A percentile compares a stretch with the other conserved stretches of the same genome.
These are phyloP conservation scores for Saksenaea oblongispora DNA, from an alignment of 371 early-diverging fungal species.

Conservation along the genomic window DNA sequence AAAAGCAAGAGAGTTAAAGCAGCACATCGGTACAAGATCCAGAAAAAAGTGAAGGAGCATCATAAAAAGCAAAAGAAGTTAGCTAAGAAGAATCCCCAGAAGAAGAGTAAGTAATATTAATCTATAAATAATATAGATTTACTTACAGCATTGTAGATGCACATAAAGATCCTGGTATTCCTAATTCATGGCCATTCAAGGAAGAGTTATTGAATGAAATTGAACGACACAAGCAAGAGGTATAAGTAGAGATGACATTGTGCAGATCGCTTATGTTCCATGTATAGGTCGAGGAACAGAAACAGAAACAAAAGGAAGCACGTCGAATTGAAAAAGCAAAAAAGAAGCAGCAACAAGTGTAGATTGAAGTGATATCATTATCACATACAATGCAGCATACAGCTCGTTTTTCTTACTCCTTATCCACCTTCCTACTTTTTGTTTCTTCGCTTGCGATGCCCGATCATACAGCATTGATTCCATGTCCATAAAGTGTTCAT, in stretches of 20 bases:
- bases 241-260: constrained; percentile 11
- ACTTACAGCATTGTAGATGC: constrained; percentile 19
- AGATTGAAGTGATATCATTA: neutral
- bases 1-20: constrained; percentile 73
- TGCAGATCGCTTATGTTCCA: neutral
- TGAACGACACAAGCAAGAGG: constrained; percentile 46
- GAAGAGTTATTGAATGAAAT: constrained; percentile 54
- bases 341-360: constrained; percentile 5
- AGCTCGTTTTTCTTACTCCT: neutral
- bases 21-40: constrained; percentile 74
- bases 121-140: neutral
- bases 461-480: neutral
- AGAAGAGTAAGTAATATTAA: constrained; percentile 44
- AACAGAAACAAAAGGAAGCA: constrained; percentile 19
- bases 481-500: neutral
- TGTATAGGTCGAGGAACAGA: constrained; percentile 27
- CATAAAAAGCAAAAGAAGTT: constrained; percentile 74
- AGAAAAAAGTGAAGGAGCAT: constrained; percentile 73
- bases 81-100: constrained; percentile 66
- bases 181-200: constrained; percentile 56
- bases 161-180: constrained; percentile 56
- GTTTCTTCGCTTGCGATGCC: neutral
- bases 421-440: neutral
- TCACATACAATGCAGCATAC: neutral
- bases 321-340: constrained; percentile 24